phyloP scores from a whole-genome alignment of 768 basidiomycete genomes.

The Fistulinella prunicolor region DNA sequence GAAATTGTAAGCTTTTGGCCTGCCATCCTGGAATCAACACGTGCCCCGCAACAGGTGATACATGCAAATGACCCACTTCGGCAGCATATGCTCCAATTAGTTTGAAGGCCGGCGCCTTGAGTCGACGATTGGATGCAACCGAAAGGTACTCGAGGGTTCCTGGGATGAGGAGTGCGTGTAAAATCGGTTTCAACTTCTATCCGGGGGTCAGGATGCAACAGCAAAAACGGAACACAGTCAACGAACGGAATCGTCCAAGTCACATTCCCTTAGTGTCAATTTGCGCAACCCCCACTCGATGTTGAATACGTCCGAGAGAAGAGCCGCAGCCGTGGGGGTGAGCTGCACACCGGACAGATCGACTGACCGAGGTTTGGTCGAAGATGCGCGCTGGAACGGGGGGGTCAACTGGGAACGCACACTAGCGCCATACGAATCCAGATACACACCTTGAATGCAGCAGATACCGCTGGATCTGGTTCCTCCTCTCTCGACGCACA shows the following conservation, averaged over 20 bases:
- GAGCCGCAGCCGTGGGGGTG: conserved; percentile 63
- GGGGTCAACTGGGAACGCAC: not conserved
- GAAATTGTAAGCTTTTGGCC: conserved; percentile 77
- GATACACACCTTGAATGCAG: conserved; percentile 61
- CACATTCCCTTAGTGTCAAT: conserved; percentile 81
- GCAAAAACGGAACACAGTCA: not conserved
- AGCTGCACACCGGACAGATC: conserved; percentile 82
- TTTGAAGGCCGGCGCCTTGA: conserved; percentile 75
- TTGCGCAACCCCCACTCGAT: conserved; percentile 93
- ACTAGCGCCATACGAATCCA: not conserved
- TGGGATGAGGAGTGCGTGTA: conserved; percentile 87
- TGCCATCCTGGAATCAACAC: conserved; percentile 28
- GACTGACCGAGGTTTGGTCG: conserved; percentile 61
- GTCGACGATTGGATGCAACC: conserved; percentile 79
- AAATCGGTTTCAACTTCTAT: conserved; percentile 81
- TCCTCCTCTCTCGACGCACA: conserved; percentile 73
- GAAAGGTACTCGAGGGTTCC: conserved; percentile 78
- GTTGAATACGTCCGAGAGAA: conserved; percentile 86
- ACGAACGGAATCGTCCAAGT: conserved; percentile 75
- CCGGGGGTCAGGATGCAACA: not conserved
- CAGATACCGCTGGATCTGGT: conserved; percentile 61
- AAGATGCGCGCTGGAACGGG: conserved; percentile 44
- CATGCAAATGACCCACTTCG: conserved; percentile 46
- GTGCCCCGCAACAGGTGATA: not conserved
- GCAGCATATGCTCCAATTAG: conserved; percentile 74